phyloP scores from a whole-genome alignment of 2,329 filamentous ascomycete genomes.

The Aspergillus intermedius region DNA sequence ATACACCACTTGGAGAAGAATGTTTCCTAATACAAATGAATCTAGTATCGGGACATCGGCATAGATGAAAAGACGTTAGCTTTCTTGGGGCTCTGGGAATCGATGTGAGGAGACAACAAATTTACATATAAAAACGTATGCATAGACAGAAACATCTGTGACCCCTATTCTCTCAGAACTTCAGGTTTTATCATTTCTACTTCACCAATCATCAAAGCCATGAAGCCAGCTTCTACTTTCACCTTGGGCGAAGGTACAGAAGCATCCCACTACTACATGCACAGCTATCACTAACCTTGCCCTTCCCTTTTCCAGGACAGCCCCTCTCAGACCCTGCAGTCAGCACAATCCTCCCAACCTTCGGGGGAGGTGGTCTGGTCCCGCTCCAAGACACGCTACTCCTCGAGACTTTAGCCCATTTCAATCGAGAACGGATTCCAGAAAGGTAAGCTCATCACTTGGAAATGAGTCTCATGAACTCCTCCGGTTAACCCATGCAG shows the following conservation, averaged over 20 bases:
- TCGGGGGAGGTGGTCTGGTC: slow-evolving; percentile 33
- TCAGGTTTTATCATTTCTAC: background rate
- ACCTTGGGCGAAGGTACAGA: background rate
- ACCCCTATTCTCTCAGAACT: background rate
- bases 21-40: background rate
- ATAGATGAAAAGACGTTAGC: background rate
- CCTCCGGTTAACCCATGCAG: slow-evolving; percentile 7
- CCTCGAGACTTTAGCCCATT: slow-evolving; percentile 57
- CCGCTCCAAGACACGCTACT: slow-evolving; percentile 54
- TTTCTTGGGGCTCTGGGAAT: background rate
- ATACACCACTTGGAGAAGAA: background rate
- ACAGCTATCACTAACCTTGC: background rate
- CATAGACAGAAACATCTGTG: background rate
- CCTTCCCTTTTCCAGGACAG: slow-evolving; percentile 15
- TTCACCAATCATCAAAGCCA: background rate
- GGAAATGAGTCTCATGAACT: background rate
- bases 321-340: slow-evolving; percentile 18
- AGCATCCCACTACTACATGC: background rate
- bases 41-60: background rate
- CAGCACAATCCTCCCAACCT: slow-evolving; percentile 17
- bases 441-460: slow-evolving; percentile 36
- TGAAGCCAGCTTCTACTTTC: background rate
- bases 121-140: background rate
- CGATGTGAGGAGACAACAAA: background rate
- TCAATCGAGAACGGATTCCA: slow-evolving; percentile 56